Evolutionary conservation across 2,329 filamentous ascomycete species (phyloP), one percentile per base, ranked within the genome.

Genomic region (Arthrobotrys pseudoclavata): DNA sequence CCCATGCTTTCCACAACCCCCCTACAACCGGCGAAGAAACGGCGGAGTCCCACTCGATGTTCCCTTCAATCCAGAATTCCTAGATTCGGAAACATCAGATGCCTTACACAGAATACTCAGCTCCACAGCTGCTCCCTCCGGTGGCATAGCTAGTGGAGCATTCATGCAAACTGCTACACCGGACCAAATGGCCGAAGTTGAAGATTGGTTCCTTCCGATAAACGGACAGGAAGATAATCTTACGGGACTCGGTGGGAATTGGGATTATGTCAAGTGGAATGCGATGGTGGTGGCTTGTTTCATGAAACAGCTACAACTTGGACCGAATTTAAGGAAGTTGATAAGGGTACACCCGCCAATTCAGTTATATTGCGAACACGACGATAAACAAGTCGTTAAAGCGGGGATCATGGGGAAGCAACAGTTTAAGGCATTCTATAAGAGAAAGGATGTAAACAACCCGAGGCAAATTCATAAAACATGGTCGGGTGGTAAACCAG

Each of bases 261-360:
- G 57, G 57, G 72, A 76, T 31, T 70, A 76, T 24, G 52, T 76
- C 22, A 76, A 76, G 18, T 76, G 72, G 72, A 76, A 76, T 55
- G 29, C 72, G 2, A 76, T 76, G 72, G 72, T 70, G 4, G 60
- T 67, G 0, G 45, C 66, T 4, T 69, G 48, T 13, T 76, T 31
- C 20, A 42, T 34, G 7, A 76, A 70, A 18, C 72, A 76, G 31
- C 24, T 50, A 1, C 72, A 70, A 18, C 61, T 76, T 1, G 72
- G 72, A 2, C 29, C 42, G 7, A n/a, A 52, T 4, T 20, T 76
- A 10, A 45, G 40, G 9, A 31, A 26, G 15, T 29, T 76, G 22
- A 26, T 70, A 0, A 67, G 37, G 15, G 66, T 76, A 0, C 67
- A 76, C 24, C 72, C 57, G 6, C 72, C 72, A 2, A 22, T 76